Evolutionary conservation across 352 stramenopile genomes (phyloP), one percentile per base, ranked within the genome.

Genomic region (Phytophthora idaei): DNA sequence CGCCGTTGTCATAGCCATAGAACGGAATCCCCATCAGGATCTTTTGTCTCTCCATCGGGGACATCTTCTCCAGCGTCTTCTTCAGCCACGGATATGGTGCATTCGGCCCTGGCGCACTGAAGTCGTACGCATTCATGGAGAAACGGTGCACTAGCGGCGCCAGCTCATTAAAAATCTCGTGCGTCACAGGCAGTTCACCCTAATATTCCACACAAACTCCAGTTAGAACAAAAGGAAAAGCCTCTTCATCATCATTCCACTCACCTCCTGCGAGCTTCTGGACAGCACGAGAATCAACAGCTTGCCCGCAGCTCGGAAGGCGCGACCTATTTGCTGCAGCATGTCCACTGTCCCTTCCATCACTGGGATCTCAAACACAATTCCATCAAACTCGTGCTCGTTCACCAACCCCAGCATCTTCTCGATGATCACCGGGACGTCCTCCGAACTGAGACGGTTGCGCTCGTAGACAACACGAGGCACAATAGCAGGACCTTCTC

Each of bases 71-170:
- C 14, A 94, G 52, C 14, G 85, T 93, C 45, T 61, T 66, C 34
- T 85, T 61, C n/a, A 94, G 64, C 86, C 86, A 94, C 15, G 69
- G 65, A 34, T 87, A 74, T 36, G 86, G 86, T 2, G 86, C 83
- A 56, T 91, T 94, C 5, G 86, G 86, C 0, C 86, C 86, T 11
- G 80, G 84, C 1, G 53, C 51, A 45, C 76, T 74, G 64, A 81
- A 89, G 56, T 94, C 86, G 65, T 94, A 94, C 36, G 86, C 86
- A 62, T 94, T 94, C 74, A 94, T 83, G 21, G 84, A 90, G 57
- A 93, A 93, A 8, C 86, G 84, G 48, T 94, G 83, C 25, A 94
- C 86, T 36, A 85, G 9, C 14, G 83, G 80, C 25, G 83, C 69
- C 29, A 94, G 54, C 28, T 87, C 60, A 9, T 69, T 47, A 29